Evolutionary conservation across 2,329 filamentous ascomycete genomes (phyloP).

Genomic region (Stagonosporopsis vannaccii): DNA sequence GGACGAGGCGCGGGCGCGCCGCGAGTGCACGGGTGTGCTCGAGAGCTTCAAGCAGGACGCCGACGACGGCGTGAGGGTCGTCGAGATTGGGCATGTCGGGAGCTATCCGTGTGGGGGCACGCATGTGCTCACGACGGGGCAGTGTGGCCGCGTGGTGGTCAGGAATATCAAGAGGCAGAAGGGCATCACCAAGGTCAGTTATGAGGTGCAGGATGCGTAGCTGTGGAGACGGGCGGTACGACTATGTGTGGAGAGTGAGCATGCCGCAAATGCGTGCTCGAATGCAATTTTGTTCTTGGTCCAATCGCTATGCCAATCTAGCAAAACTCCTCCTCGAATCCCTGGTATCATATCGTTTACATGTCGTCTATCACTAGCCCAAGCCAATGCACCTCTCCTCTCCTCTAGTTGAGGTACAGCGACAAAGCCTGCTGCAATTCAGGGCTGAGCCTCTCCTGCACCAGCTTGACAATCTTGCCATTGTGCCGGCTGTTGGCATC

Average conservation of each 20-base stretch:
- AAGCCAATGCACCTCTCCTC: neutral
- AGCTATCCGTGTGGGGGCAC: conserved; percentile 79
- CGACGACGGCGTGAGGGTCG: conserved; percentile 61
- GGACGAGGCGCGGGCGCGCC: conserved; percentile 67
- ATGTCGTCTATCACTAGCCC: conserved; percentile 3
- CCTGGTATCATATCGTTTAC: conserved; percentile 21
- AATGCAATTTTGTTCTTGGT: neutral
- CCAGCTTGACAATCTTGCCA: conserved; percentile 74
- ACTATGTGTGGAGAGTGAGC: no score
- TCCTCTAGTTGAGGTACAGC: conserved; percentile 31
- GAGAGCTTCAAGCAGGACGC: conserved; percentile 46
- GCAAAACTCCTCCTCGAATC: conserved; percentile 17
- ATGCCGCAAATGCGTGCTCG: neutral
- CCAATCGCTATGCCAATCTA: conserved; percentile 15
- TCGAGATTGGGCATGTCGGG: conserved; percentile 72
- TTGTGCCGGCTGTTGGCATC: conserved; percentile 76
- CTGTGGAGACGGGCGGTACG: no score
- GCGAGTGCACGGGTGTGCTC: conserved; percentile 48
- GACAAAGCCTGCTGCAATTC: conserved; percentile 52
- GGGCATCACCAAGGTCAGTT: conserved; percentile 66
- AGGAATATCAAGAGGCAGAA: conserved; percentile 72
- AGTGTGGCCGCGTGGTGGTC: conserved; percentile 68
- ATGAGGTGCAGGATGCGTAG: conserved; percentile 37
- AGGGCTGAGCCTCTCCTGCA: conserved; percentile 69
- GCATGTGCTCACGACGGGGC: conserved; percentile 68